Percentiles rank a stretch among this genome's conserved stretches.
These are phyloP conservation scores for Sedum album DNA, from an alignment of 164 flowering plant species.

Conservation along the genomic window DNA sequence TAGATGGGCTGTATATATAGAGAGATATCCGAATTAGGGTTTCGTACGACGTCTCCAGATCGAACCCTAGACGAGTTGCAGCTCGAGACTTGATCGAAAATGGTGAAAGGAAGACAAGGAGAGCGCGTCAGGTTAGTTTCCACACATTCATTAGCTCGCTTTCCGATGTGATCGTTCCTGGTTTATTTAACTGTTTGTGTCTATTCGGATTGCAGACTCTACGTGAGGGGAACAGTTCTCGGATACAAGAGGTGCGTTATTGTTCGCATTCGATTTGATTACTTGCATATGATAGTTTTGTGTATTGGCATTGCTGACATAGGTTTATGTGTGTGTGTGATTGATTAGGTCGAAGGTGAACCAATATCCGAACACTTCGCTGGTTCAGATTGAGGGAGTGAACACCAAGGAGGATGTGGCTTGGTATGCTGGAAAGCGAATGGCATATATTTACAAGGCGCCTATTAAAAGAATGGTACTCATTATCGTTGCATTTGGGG, in stretches of 20 bases:
- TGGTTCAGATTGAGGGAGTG: conserved; percentile 58
- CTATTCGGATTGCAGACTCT: conserved; percentile 27
- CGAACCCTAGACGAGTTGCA: not conserved
- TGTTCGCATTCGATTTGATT: not conserved
- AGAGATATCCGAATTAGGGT: not conserved
- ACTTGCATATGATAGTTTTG: not conserved
- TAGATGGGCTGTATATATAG: not conserved
- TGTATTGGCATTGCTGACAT: not conserved
- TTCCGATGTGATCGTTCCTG: not conserved
- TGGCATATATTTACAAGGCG: conserved; percentile 67
- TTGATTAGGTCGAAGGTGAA: conserved; percentile 47
- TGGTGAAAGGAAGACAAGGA: conserved; percentile 53
- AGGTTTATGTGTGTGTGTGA: too few species aligned
- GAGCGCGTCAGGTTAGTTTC: conserved; percentile 40
- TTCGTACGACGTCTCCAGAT: not conserved
- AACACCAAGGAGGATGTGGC: conserved; percentile 53
- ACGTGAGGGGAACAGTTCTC: conserved; percentile 46
- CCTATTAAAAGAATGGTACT: conserved; percentile 40
- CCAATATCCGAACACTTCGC: conserved; percentile 57
- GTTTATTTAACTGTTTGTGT: not conserved
- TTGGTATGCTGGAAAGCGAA: conserved; percentile 49
- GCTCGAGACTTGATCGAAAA: conserved; percentile 16
- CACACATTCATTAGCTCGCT: not conserved
- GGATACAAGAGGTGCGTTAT: conserved; percentile 47
- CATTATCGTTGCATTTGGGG: conserved; percentile 66